phyloP scores from a whole-genome alignment of 306 rosid species.

The Trifolium subterraneum region DNA sequence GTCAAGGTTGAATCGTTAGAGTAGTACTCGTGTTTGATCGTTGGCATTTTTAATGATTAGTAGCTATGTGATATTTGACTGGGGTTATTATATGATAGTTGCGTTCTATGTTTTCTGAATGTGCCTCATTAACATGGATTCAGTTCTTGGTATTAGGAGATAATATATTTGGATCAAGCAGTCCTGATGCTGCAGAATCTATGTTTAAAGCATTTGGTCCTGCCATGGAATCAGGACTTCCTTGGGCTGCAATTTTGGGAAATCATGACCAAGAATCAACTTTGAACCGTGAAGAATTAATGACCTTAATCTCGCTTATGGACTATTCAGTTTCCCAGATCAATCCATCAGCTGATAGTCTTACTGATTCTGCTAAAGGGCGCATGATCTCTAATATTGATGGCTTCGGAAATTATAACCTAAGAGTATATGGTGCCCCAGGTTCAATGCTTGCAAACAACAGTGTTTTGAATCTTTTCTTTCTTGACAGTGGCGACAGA shows the following conservation, averaged over 20 bases:
- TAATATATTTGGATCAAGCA: constrained; percentile 82
- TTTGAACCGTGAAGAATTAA: constrained; percentile 78
- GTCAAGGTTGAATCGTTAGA: not conserved
- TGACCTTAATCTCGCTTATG: constrained; percentile 83
- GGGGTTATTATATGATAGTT: not conserved
- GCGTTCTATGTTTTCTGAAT: not conserved
- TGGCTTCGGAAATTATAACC: constrained; percentile 86
- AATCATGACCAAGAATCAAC: constrained; percentile 97
- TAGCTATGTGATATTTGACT: constrained; percentile 20
- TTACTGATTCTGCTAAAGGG: constrained; percentile 40
- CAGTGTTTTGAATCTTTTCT: constrained; percentile 77
- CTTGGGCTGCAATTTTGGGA: constrained; percentile 96
- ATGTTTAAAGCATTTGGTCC: constrained; percentile 80
- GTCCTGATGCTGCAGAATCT: constrained; percentile 88
- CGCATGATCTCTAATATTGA: constrained; percentile 51
- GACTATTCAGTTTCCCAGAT: constrained; percentile 82
- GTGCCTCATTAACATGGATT: constrained; percentile 40
- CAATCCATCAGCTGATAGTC: constrained; percentile 56
- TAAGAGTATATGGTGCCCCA: constrained; percentile 73
- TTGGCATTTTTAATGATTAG: not conserved
- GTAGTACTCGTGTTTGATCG: not conserved
- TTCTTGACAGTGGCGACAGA: constrained; percentile 92
- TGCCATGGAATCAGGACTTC: constrained; percentile 78
- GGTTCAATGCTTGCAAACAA: constrained; percentile 80
- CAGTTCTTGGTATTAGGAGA: constrained; percentile 64